Percentiles rank a stretch among this genome's conserved stretches.
Evolutionary conservation across 2,329 filamentous ascomycete species (phyloP).

Genomic region (Amesomyces nigricolor): DNA sequence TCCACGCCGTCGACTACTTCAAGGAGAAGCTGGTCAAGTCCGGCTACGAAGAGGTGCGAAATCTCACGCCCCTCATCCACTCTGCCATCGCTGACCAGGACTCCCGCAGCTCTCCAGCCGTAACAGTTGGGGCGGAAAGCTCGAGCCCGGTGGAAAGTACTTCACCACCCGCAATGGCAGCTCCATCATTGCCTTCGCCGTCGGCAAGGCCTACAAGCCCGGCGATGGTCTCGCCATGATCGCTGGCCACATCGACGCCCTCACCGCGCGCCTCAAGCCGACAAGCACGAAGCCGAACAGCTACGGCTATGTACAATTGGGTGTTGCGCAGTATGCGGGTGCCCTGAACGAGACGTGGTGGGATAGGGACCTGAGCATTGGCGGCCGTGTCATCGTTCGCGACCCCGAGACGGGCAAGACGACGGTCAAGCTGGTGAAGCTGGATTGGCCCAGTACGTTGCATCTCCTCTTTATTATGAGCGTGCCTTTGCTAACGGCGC

Average conservation of each 20-base stretch:
- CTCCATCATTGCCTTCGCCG: constrained; percentile 76
- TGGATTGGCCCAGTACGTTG: constrained; percentile 72
- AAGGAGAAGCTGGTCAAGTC: constrained; percentile 62
- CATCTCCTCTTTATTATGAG: neutral
- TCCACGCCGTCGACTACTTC: constrained; percentile 80
- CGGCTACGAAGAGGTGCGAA: constrained; percentile 65
- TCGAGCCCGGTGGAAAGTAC: constrained; percentile 81
- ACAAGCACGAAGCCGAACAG: constrained; percentile 78
- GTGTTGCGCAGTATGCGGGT: constrained; percentile 88
- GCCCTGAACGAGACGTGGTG: constrained; percentile 88
- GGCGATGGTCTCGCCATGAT: constrained; percentile 86
- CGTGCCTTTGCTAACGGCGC: neutral
- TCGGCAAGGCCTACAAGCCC: constrained; percentile 73
- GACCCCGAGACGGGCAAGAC: constrained; percentile 70
- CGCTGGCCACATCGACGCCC: constrained; percentile 86
- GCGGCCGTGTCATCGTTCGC: constrained; percentile 79
- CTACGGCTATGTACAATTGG: constrained; percentile 81
- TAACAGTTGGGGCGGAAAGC: constrained; percentile 66
- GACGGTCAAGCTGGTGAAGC: constrained; percentile 73
- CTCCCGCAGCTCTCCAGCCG: constrained; percentile 62
- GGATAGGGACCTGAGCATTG: constrained; percentile 90
- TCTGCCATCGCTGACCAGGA: neutral
- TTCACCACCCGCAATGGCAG: constrained; percentile 81
- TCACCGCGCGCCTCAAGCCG: constrained; percentile 88
- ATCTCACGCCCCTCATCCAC: neutral